Evolutionary conservation across 345 rosid species (phyloP), one percentile per base, ranked within the genome.

Genomic region (Turritis glabra): DNA sequence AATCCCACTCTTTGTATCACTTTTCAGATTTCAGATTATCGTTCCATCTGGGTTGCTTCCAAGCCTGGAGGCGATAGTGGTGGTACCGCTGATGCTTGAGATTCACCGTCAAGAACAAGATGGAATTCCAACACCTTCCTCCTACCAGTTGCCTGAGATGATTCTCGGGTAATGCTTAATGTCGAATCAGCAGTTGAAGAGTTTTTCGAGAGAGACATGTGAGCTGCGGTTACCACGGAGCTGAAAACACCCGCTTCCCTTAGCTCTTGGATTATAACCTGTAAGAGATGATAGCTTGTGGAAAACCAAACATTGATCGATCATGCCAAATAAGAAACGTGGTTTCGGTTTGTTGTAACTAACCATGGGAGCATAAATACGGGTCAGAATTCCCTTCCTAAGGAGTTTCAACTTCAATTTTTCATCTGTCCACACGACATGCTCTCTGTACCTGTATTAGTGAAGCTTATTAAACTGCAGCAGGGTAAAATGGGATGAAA

Each of bases 291-390:
- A 47, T 17, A 41, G 51, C 19, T 64, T 32, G 51, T 23, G 15
- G 18, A 44, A n/a, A 50, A 63, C 84, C 85, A 85, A 26, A 35
- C 48, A 53, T 8, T 6, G 41, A 53, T 76, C 0, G 43, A 35
- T 48, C 61, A 50, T 58, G 63, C 14, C 25, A 13, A 54, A 23
- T 17, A 5, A 0, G 13, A 19, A 63, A 47, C 1, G 21, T 11
- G 46, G 76, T 55, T 55, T 25, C 9, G 33, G 14, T 46, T 35
- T 46, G 41, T 10, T 38, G 55, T 47, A 12, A 84, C 90, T 77
- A 57, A 95, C 99, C 98, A 88, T 89, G 32, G 96, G 99, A 64
- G 89, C 83, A 80, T 88, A 80, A 72, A 92, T 85, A 76, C 92
- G 90, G 64, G 88, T 85, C 67, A 95, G 75, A 69, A 95, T 82